Conservation (phyloP, 31 red algal genomes). For the Bonnemaisonia californica region DNA sequence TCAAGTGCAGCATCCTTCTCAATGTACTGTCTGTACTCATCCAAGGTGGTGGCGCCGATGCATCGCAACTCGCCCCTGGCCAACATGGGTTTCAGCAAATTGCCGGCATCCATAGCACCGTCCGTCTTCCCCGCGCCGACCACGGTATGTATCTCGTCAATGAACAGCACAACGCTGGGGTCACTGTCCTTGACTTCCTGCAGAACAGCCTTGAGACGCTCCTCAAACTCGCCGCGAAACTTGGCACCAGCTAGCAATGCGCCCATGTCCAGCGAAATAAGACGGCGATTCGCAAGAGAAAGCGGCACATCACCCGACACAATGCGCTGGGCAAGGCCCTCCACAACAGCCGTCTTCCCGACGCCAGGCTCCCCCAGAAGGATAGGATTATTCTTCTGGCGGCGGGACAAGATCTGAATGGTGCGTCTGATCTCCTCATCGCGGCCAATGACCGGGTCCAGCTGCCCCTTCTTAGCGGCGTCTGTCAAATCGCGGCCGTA, state of each 20-base stretch:
- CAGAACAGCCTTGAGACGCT: conserved; percentile 98
- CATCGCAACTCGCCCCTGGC: conserved; percentile 96
- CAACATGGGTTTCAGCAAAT: conserved; percentile 98
- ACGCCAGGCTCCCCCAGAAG: conserved; percentile 98
- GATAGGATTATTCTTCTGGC: conserved; percentile 99
- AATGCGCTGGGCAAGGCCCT: conserved; percentile 99
- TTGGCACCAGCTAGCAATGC: conserved; percentile 98
- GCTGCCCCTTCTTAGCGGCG: conserved; percentile 64
- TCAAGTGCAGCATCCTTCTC: conserved; percentile 99
- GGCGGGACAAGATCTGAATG: conserved; percentile 93
- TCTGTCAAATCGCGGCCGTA: conserved; percentile 95
- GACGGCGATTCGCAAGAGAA: conserved; percentile 60
- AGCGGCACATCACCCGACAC: conserved; percentile 90
- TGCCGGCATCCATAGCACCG: conserved; percentile 98
- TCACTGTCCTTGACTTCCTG: conserved; percentile 87
- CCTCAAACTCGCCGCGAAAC: conserved; percentile 99
- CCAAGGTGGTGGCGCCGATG: conserved; percentile 98
- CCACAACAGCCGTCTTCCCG: conserved; percentile 98
- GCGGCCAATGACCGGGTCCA: conserved; percentile 99
- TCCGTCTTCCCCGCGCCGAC: conserved; percentile 98
- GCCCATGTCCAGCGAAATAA: conserved; percentile 94
- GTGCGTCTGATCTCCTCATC: conserved; percentile 96
- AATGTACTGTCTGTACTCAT: conserved; percentile 99
- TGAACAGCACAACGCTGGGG: conserved; percentile 92
- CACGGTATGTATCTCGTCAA: conserved; percentile 99